Evolutionary conservation across 768 basidiomycete genomes (phyloP).

Genomic region (Lactarius quietus): DNA sequence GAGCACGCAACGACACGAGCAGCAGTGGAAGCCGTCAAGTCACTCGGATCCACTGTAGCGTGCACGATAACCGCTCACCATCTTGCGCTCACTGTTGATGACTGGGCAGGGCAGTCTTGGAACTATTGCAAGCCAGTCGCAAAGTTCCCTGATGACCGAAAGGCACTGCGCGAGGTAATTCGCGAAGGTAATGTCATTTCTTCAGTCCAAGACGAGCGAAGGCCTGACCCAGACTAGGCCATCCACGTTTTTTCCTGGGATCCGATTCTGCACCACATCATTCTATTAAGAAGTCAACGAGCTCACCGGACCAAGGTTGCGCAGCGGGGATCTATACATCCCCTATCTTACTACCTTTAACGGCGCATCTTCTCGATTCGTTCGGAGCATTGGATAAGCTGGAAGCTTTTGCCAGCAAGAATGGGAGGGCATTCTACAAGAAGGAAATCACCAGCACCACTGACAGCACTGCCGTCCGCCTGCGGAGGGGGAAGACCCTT

Average conservation of each 20-base stretch:
- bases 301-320: conserved; percentile 68
- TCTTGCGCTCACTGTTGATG: conserved; percentile 88
- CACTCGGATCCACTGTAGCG: conserved; percentile 76
- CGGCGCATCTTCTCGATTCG: conserved; percentile 83
- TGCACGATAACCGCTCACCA: conserved; percentile 99
- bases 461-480: conserved; percentile 34
- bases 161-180: conserved; percentile 75
- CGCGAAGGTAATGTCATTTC: conserved; percentile 51
- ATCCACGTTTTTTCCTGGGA: conserved; percentile 95
- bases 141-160: conserved; percentile 89
- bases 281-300: conserved; percentile 58
- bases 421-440: conserved; percentile 81
- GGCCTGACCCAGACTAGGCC: conserved; percentile 46
- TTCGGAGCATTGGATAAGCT: conserved; percentile 83
- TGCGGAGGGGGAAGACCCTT: conserved; percentile 41
- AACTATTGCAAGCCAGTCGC: conserved; percentile 98
- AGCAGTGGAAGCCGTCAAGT: conserved; percentile 82
- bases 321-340: conserved; percentile 97
- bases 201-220: background rate
- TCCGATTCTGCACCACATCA: conserved; percentile 97
- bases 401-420: conserved; percentile 69
- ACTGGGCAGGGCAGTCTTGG: conserved; percentile 94
- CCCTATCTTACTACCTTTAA: conserved; percentile 84
- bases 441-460: conserved; percentile 32
- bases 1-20: conserved; percentile 95